Evolutionary conservation across 495 filamentous ascomycete species (phyloP).

Genomic region (Xanthoparmelia taractica): DNA sequence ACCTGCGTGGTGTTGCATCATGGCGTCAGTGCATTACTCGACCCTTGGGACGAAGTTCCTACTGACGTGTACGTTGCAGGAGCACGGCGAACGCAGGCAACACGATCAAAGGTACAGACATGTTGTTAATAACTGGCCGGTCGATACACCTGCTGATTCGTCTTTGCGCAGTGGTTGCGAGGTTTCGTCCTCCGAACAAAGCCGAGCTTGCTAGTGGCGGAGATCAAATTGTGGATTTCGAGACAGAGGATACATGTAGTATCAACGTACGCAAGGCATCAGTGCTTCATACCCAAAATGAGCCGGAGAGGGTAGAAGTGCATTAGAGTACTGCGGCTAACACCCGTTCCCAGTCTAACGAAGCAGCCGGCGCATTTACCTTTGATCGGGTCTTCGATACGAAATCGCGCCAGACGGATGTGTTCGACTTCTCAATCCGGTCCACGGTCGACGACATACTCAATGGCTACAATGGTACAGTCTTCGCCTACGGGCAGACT

Average conservation of each 20-base stretch:
- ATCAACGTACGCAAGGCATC: slow-evolving; percentile 51
- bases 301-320: not conserved
- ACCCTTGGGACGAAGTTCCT: not conserved
- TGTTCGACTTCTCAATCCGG: slow-evolving; percentile 96
- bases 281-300: not conserved
- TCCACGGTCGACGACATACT: slow-evolving; percentile 95
- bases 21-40: slow-evolving; percentile 23
- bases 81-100: slow-evolving; percentile 44
- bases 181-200: slow-evolving; percentile 95
- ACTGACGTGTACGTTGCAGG: slow-evolving; percentile 24
- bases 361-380: slow-evolving; percentile 79
- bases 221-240: slow-evolving; percentile 81
- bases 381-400: slow-evolving; percentile 97
- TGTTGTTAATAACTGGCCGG: not conserved
- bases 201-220: slow-evolving; percentile 83
- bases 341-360: slow-evolving; percentile 55
- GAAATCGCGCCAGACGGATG: slow-evolving; percentile 74
- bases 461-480: slow-evolving; percentile 98
- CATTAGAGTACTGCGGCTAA: not conserved
- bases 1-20: slow-evolving; percentile 1
- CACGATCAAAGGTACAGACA: slow-evolving; percentile 60
- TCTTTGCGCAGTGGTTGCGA: slow-evolving; percentile 66
- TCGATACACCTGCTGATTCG: slow-evolving; percentile 18
- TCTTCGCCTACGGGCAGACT: slow-evolving; percentile 98
- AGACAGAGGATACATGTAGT: slow-evolving; percentile 79